Base-by-base conservation (phyloP, 306 rosid species). In the Pyrus bretschneideri region DNA sequence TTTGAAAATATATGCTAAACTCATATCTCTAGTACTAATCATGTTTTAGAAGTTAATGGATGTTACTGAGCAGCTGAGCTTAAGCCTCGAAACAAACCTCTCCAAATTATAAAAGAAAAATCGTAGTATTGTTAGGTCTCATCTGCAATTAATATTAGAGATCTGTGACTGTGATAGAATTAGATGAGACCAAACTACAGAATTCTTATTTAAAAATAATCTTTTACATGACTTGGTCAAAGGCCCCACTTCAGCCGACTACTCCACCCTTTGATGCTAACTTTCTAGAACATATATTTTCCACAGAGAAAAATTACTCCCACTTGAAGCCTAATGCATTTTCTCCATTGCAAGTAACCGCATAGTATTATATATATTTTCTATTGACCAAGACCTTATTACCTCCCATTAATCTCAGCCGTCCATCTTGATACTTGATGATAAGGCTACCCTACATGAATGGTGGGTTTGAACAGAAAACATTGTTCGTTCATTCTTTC, bases 401-500 rank as follows among this genome's bases (percentile, higher is more conserved):
- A 59, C 74, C 73, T 31, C 30, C 27, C 52, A 30, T 73, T 76
- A 22, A 81, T 83, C 80, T 72, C 66, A 61, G 22, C 76, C 74
- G 49, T 79, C 42, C 74, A 76, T 76, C 71, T 66, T 35, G 80
- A 81, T 42, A 31, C 45, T 81, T 57, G 79, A 76, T 42, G 84
- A 83, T 81, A 86, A 78, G 86, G 54, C 71, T 69, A 9, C 62
- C 23, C 22, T 23, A 60, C 55, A 67, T 74, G 79, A 77, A 54
- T 46, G 76, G 73, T 73, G 65, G 77, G 44, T 75, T 25, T 74
- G 73, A 73, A 82, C 64, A 52, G 25, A 29, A 72, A 72, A 81
- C 71, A 23, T 3, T 69, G 86, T 76, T 85, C 86, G 64, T 79
- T 82, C 80, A 38, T 72, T 79, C 68, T 27, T 13, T 42, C 38